These are phyloP conservation scores for Salicornia ramosissima DNA, from an alignment of 148 eudicot species.

Conservation along the genomic window DNA sequence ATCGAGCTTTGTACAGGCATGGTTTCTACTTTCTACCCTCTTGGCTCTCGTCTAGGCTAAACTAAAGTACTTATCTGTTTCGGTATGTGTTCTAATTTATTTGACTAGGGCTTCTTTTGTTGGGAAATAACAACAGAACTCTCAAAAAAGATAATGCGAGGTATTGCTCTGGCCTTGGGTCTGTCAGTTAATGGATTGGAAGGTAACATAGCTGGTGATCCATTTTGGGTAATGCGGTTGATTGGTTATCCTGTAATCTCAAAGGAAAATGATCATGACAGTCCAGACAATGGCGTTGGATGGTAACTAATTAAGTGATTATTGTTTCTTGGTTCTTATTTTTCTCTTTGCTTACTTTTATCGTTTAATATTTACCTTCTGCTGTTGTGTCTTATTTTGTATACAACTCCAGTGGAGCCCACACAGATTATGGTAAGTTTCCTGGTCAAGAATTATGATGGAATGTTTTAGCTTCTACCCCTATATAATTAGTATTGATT, in stretches of 20 bases:
- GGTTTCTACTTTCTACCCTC: constrained; percentile 12
- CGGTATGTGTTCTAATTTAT: background rate
- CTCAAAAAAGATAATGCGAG: constrained; percentile 79
- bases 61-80: background rate
- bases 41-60: background rate
- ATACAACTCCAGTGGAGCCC: constrained; percentile 70
- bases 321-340: background rate
- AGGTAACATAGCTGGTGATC: constrained; percentile 75
- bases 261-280: constrained; percentile 32
- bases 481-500: constrained; percentile 6
- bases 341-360: background rate
- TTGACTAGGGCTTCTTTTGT: background rate
- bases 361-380: constrained; percentile 15
- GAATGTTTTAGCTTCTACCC: background rate
- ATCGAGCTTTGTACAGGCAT: constrained; percentile 67
- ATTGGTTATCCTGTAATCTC: constrained; percentile 75
- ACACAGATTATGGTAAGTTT: constrained; percentile 85
- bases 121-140: constrained; percentile 43
- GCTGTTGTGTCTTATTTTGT: constrained; percentile 16
- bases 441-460: background rate
- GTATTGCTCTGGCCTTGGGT: constrained; percentile 83
- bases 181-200: constrained; percentile 61
- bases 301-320: constrained; percentile 39
- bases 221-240: constrained; percentile 93
- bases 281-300: constrained; percentile 59